Conservation (phyloP, 2,329 filamentous ascomycete species). For the Sphaerulina vaccinii region DNA sequence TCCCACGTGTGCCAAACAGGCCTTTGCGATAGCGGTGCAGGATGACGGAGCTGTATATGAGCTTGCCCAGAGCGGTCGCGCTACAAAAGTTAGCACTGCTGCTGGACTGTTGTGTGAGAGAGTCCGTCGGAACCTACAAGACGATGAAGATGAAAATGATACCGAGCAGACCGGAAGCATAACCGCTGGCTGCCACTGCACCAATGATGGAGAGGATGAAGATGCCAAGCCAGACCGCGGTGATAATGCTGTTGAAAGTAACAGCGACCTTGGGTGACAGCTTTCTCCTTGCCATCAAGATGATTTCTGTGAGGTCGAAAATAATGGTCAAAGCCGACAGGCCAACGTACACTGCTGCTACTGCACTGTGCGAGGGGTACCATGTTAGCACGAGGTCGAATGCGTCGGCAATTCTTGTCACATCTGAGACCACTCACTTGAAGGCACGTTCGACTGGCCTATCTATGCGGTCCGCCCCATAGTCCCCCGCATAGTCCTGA, state of each 20-base stretch:
- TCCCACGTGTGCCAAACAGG: slow-evolving; percentile 29
- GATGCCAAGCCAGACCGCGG: slow-evolving; percentile 27
- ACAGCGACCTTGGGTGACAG: slow-evolving; percentile 29
- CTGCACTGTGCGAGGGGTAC: slow-evolving; percentile 22
- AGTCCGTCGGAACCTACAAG: slow-evolving; percentile 36
- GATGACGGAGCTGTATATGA: slow-evolving; percentile 42
- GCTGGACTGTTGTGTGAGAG: slow-evolving; percentile 4
- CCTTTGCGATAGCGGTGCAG: slow-evolving; percentile 40
- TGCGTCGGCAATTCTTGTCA: slow-evolving; percentile 19
- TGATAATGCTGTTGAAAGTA: slow-evolving; percentile 29
- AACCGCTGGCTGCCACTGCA: background rate
- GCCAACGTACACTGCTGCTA: slow-evolving; percentile 24
- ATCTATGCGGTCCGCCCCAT: slow-evolving; percentile 4
- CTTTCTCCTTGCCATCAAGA: slow-evolving; percentile 26
- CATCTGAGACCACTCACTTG: slow-evolving; percentile 18
- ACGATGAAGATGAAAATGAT: slow-evolving; percentile 33
- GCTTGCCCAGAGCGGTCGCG: slow-evolving; percentile 38
- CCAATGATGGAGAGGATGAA: slow-evolving; percentile 27
- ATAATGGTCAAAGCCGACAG: slow-evolving; percentile 28
- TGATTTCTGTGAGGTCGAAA: slow-evolving; percentile 31
- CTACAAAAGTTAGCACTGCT: slow-evolving; percentile 29
- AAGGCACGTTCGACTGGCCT: slow-evolving; percentile 12
- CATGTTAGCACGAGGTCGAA: slow-evolving; percentile 19
- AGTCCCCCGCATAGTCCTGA: slow-evolving; percentile 2
- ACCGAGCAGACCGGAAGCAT: slow-evolving; percentile 9